Conservation (phyloP, 2,329 filamentous ascomycete genomes). For the Bipolaris cookei region DNA sequence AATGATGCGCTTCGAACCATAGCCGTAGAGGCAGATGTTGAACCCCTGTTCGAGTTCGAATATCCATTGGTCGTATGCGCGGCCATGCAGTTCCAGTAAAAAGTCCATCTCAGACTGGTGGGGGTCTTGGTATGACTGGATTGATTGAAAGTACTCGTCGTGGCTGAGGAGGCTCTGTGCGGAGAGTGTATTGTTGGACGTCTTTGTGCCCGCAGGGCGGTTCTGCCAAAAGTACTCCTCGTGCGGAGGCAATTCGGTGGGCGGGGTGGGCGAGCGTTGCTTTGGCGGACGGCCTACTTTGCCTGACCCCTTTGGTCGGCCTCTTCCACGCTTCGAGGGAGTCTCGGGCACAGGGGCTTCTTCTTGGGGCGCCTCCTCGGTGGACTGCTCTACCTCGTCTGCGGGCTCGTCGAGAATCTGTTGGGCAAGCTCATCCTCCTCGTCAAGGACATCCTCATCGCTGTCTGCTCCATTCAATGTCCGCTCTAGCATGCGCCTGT, state of each 20-base stretch:
- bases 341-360: slow-evolving; percentile 56
- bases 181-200: slow-evolving; percentile 83
- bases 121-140: slow-evolving; percentile 69
- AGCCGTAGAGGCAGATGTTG: slow-evolving; percentile 84
- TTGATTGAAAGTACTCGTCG: slow-evolving; percentile 83
- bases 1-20: slow-evolving; percentile 83
- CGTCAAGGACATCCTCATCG: slow-evolving; percentile 71
- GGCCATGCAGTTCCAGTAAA: slow-evolving; percentile 75
- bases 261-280: slow-evolving; percentile 77
- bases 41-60: slow-evolving; percentile 90
- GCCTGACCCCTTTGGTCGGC: slow-evolving; percentile 45
- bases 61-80: slow-evolving; percentile 87
- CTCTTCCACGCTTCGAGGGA: slow-evolving; percentile 60
- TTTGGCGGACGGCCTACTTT: slow-evolving; percentile 61
- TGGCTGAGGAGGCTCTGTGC: slow-evolving; percentile 80
- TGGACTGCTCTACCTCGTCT: slow-evolving; percentile 33
- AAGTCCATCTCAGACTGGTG: slow-evolving; percentile 74
- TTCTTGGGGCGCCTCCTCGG: slow-evolving; percentile 35
- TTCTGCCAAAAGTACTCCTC: slow-evolving; percentile 96
- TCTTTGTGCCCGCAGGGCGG: slow-evolving; percentile 78
- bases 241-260: slow-evolving; percentile 80
- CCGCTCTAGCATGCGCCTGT: slow-evolving; percentile 74
- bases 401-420: slow-evolving; percentile 69
- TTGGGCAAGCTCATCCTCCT: slow-evolving; percentile 70
- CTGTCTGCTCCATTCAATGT: slow-evolving; percentile 68